phyloP scores from a whole-genome alignment of 345 rosid species.

The Arabidopsis arenosa region DNA sequence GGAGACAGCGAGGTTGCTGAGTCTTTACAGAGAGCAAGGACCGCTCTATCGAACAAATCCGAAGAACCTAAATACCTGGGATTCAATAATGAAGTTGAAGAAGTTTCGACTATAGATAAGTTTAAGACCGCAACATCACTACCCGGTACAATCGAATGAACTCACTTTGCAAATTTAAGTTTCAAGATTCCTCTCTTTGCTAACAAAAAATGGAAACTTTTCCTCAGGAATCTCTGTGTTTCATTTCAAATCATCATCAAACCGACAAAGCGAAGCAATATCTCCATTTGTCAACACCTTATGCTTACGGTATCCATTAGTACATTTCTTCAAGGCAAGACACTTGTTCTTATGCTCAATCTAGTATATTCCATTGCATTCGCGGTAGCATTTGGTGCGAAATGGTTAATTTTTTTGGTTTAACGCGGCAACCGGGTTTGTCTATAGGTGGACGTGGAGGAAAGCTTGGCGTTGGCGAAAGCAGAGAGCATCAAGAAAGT shows the following conservation, averaged over 20 bases:
- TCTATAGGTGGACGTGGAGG: conserved; percentile 72
- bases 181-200: conserved; percentile 18
- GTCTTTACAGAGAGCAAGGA: conserved; percentile 69
- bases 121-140: conserved; percentile 62
- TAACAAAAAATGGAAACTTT: background rate
- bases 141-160: conserved; percentile 54
- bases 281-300: conserved; percentile 47
- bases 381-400: background rate
- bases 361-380: conserved; percentile 15
- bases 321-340: conserved; percentile 45
- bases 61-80: conserved; percentile 52
- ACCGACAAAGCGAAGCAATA: conserved; percentile 37
- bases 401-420: background rate
- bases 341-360: conserved; percentile 41
- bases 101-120: conserved; percentile 58
- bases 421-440: background rate
- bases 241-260: conserved; percentile 46
- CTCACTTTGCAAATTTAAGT: background rate
- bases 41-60: conserved; percentile 61
- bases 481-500: conserved; percentile 70
- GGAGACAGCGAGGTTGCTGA: conserved; percentile 80
- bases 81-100: conserved; percentile 70
- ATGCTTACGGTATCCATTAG: conserved; percentile 46
- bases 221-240: conserved; percentile 55
- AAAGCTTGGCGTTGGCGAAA: conserved; percentile 61